Conservation (phyloP, 768 basidiomycete genomes). For the Hypholoma sublateritium region DNA sequence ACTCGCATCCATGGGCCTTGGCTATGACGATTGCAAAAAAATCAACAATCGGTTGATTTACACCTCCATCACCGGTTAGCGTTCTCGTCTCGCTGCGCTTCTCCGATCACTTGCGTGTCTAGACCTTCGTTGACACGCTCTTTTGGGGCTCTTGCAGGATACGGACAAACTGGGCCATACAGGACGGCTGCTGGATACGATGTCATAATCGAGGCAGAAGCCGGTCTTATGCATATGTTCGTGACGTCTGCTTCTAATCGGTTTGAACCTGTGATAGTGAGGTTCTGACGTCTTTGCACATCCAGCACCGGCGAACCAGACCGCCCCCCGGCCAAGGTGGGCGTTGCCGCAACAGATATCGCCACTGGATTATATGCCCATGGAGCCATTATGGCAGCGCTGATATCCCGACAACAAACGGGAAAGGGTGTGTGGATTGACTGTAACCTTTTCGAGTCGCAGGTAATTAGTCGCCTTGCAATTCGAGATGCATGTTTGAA, state of each 20-base stretch:
- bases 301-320: slow-evolving; percentile 84
- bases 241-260: slow-evolving; percentile 23
- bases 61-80: slow-evolving; percentile 81
- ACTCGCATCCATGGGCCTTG: slow-evolving; percentile 79
- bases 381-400: slow-evolving; percentile 88
- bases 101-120: neutral
- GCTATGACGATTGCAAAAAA: slow-evolving; percentile 76
- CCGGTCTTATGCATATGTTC: slow-evolving; percentile 93
- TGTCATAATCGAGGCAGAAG: slow-evolving; percentile 85
- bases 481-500: neutral
- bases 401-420: slow-evolving; percentile 79
- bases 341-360: slow-evolving; percentile 90
- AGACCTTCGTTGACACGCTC: neutral
- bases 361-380: slow-evolving; percentile 89
- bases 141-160: slow-evolving; percentile 23
- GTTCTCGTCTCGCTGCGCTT: neutral
- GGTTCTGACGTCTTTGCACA: slow-evolving; percentile 6
- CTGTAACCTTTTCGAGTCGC: slow-evolving; percentile 89
- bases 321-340: slow-evolving; percentile 89
- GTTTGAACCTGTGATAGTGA: neutral
- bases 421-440: slow-evolving; percentile 91
- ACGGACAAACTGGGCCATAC: slow-evolving; percentile 86
- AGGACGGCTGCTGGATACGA: slow-evolving; percentile 84
- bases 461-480: slow-evolving; percentile 54
- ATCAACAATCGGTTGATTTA: slow-evolving; percentile 85